Base-by-base conservation (phyloP, 148 eudicot genomes). In the Camellia lanceoleosa region DNA sequence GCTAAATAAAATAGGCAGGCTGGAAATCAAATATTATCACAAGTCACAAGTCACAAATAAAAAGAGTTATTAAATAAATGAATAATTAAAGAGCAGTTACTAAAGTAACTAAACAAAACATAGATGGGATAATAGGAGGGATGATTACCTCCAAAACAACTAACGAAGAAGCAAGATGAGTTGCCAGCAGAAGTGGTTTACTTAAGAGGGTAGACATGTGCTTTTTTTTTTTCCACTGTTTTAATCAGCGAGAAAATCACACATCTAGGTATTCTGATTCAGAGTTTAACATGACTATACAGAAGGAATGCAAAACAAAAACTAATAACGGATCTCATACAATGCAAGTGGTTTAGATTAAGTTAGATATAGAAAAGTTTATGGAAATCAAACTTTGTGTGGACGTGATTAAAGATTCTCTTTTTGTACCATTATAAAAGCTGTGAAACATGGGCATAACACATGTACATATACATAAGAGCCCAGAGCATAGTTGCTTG, bases 91-190 rank as follows among this genome's bases (percentile, higher is more conserved):
- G 46, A 13, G 23, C 13, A 20, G 46, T 54, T 46, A 61, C 77
- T 42, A 74, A 74, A 14, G 13, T 41, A 59, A 38, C 10, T 5
- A 16, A 58, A 74, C 4, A 56, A 55, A 73, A 54, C 7, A 56
- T 15, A 13, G 38, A 58, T 56, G 46, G 49, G n/a, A 41, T 58
- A 46, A 63, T 38, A 56, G 41, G 62, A 78, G 59, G 75, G 6
- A 51, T 59, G 43, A 19, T 51, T 49, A 71, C 55, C n/a, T n/a
- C 20, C 20, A 60, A 41, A 72, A 55, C 75, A 72, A 55, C 75
- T 72, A 52, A 12, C 11, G 41, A 47, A 47, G 38, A n/a, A 72
- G 44, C 61, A n/a, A 58, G 61, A 58, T 58, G 61, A 58, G 15
- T 58, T 58, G 42, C 11, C 30, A 5, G 43, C 64, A 41, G 44